These are phyloP conservation scores for Magnusiomyces sp. DNA, from an alignment of 1,139 yeast species.

Conservation along the genomic window DNA sequence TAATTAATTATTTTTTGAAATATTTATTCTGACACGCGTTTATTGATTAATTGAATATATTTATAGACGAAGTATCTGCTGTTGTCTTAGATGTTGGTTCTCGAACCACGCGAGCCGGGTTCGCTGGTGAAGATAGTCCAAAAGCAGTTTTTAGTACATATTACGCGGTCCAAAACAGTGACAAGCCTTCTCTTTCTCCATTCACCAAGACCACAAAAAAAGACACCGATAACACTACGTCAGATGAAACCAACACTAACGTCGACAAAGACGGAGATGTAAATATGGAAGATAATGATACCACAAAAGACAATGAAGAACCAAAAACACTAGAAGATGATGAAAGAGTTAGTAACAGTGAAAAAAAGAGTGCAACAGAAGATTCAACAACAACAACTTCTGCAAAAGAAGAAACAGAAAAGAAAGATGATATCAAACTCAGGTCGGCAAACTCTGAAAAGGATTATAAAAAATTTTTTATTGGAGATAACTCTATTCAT, in stretches of 20 bases:
- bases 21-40: not conserved
- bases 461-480: slow-evolving; percentile 13
- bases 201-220: not conserved
- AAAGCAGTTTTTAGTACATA: slow-evolving; percentile 61
- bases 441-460: slow-evolving; percentile 2
- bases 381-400: slow-evolving; percentile 3
- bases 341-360: not conserved
- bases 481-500: slow-evolving; percentile 30
- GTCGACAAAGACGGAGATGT: slow-evolving; percentile 19
- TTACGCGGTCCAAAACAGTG: slow-evolving; percentile 22
- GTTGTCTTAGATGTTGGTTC: slow-evolving; percentile 91
- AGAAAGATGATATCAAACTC: slow-evolving; percentile 6
- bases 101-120: slow-evolving; percentile 73
- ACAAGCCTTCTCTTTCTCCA: not conserved
- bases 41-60: not conserved
- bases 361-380: slow-evolving; percentile 2
- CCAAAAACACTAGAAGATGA: not conserved
- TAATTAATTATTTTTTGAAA: not conserved
- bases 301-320: no score
- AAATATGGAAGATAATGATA: slow-evolving; percentile 19
- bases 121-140: slow-evolving; percentile 92
- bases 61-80: slow-evolving; percentile 74
- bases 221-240: slow-evolving; percentile 13
- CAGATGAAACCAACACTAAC: slow-evolving; percentile 1
- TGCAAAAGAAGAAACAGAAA: not conserved